phyloP scores from a whole-genome alignment of 495 filamentous ascomycete species.

The Penicillium macrosclerotiorum region DNA sequence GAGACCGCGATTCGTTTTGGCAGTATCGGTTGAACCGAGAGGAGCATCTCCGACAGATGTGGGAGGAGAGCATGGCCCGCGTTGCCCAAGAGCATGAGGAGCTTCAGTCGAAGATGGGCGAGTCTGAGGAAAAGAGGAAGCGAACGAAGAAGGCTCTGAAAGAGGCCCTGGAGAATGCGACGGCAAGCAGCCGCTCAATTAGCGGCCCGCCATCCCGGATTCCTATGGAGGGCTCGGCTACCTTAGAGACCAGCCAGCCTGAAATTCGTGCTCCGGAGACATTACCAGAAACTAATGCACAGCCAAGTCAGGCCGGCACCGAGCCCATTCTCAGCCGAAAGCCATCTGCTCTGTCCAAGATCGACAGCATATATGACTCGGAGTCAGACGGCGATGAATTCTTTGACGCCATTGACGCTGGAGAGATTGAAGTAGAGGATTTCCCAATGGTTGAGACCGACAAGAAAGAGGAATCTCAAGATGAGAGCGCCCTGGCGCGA shows the following conservation, averaged over 20 bases:
- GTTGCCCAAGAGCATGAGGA: slow-evolving; percentile 92
- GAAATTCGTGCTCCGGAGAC: slow-evolving; percentile 15
- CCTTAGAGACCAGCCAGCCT: slow-evolving; percentile 15
- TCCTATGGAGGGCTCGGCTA: slow-evolving; percentile 11
- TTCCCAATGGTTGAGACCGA: slow-evolving; percentile 48
- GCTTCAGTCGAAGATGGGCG: slow-evolving; percentile 80
- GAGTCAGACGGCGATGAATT: slow-evolving; percentile 91
- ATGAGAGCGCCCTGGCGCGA: slow-evolving; percentile 46
- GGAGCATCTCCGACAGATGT: slow-evolving; percentile 82
- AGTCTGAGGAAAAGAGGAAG: slow-evolving; percentile 85
- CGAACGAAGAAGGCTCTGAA: slow-evolving; percentile 85
- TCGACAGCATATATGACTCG: slow-evolving; percentile 63
- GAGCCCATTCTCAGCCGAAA: slow-evolving; percentile 23
- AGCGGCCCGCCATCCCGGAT: slow-evolving; percentile 29
- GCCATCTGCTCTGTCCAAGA: slow-evolving; percentile 31
- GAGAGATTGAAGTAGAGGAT: slow-evolving; percentile 76
- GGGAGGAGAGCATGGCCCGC: slow-evolving; percentile 98
- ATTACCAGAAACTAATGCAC: slow-evolving; percentile 5
- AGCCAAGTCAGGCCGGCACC: slow-evolving; percentile 3
- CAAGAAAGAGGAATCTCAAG: slow-evolving; percentile 40
- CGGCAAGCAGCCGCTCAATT: slow-evolving; percentile 43
- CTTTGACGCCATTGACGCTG: slow-evolving; percentile 94
- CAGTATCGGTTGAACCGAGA: slow-evolving; percentile 91
- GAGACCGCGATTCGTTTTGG: slow-evolving; percentile 94
- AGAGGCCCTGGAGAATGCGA: slow-evolving; percentile 71